Percentiles rank a stretch among this genome's conserved stretches.
These are phyloP conservation scores for Globisporangium solare DNA, from an alignment of 352 stramenopile species.

Conservation along the genomic window DNA sequence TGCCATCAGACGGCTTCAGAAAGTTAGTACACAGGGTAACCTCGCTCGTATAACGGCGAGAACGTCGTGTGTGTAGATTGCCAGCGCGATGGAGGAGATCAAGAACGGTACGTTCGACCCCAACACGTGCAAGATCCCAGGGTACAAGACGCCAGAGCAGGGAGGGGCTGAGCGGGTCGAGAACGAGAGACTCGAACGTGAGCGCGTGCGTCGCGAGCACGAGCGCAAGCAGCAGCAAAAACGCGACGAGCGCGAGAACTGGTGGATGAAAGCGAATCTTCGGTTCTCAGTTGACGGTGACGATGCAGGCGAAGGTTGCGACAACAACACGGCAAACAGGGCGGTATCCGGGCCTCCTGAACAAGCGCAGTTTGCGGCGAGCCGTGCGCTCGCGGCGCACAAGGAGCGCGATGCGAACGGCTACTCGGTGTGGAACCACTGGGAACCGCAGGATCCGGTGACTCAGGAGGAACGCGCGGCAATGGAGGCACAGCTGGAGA, in stretches of 20 bases:
- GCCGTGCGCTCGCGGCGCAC: slow-evolving; percentile 60
- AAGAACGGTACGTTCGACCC: slow-evolving; percentile 79
- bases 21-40: no score
- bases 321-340: slow-evolving; percentile 9
- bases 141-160: slow-evolving; percentile 73
- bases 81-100: slow-evolving; percentile 73
- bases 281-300: slow-evolving; percentile 34
- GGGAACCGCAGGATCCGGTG: slow-evolving; percentile 66
- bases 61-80: slow-evolving; percentile 27
- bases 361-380: slow-evolving; percentile 29
- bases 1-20: no score
- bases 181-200: slow-evolving; percentile 27
- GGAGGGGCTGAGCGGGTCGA: slow-evolving; percentile 49
- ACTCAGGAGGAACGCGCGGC: slow-evolving; percentile 57
- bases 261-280: slow-evolving; percentile 64
- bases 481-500: slow-evolving; percentile 49
- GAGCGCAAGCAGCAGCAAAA: slow-evolving; percentile 38
- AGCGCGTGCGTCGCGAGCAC: slow-evolving; percentile 35
- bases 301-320: slow-evolving; percentile 6
- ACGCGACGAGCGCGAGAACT: slow-evolving; percentile 54
- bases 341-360: not conserved
- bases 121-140: slow-evolving; percentile 69
- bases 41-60: no score
- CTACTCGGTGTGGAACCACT: slow-evolving; percentile 77
- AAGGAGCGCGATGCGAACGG: slow-evolving; percentile 76